These are phyloP conservation scores for Pulicaria dysenterica DNA, from an alignment of 129 eudicot genomes.

Conservation along the genomic window DNA sequence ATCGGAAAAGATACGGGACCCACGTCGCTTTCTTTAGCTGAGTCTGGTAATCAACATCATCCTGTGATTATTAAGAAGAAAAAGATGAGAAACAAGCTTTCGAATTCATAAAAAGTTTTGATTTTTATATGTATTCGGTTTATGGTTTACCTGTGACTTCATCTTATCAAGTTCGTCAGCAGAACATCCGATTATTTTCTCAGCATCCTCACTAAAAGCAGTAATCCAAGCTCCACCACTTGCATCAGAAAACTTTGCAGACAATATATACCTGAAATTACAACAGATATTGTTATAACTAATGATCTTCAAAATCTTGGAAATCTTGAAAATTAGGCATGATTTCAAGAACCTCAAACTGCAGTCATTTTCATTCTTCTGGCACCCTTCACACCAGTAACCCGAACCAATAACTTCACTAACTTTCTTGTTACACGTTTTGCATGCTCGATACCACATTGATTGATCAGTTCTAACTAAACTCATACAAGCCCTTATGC, in stretches of 20 bases:
- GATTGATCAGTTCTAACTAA: constrained; percentile 75
- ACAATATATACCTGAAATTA: constrained; percentile 65
- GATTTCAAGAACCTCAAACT: constrained; percentile 61
- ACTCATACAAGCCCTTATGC: constrained; percentile 64
- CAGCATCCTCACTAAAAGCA: constrained; percentile 80
- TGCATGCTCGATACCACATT: constrained; percentile 93
- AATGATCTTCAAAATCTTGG: neutral
- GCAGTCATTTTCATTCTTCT: constrained; percentile 67
- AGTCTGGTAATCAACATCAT: constrained; percentile 54
- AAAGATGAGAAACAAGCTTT: neutral
- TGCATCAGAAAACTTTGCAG: constrained; percentile 71
- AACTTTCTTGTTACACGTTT: constrained; percentile 89
- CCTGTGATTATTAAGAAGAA: constrained; percentile 36
- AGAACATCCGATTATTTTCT: constrained; percentile 71
- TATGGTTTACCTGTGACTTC: constrained; percentile 58
- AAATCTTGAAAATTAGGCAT: neutral
- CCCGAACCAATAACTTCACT: constrained; percentile 86
- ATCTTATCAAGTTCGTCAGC: constrained; percentile 80
- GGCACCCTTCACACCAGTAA: constrained; percentile 92
- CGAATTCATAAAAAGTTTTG: neutral
- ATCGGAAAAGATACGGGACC: constrained; percentile 66
- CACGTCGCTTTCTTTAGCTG: constrained; percentile 88
- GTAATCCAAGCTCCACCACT: constrained; percentile 91
- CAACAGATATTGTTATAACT: neutral
- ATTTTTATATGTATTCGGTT: neutral